Evolutionary conservation across 768 basidiomycete species (phyloP).

Genomic region (Mrakia hoshinonis): DNA sequence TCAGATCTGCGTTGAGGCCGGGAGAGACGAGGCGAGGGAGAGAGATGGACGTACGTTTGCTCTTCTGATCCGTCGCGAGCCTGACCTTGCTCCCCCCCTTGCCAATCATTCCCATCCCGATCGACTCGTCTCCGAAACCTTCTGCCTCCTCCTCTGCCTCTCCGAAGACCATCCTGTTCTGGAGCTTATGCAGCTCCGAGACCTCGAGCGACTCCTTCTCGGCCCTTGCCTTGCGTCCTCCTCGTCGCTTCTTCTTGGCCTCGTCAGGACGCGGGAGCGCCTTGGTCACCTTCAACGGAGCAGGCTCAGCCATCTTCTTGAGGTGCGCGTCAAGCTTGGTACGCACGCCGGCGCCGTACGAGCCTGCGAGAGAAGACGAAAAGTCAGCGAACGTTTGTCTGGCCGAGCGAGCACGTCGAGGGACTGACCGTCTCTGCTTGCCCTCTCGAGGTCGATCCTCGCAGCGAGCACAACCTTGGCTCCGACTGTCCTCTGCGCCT

Average conservation of each 20-base stretch:
- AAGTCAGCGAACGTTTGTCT: not conserved
- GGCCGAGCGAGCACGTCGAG: not conserved
- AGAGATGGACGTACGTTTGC: constrained; percentile 66
- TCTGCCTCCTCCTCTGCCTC: constrained; percentile 84
- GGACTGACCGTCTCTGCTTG: constrained; percentile 62
- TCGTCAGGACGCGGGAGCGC: constrained; percentile 90
- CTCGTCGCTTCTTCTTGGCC: constrained; percentile 80
- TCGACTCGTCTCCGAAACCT: constrained; percentile 93
- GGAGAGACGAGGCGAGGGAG: not conserved
- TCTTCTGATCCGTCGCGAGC: constrained; percentile 79
- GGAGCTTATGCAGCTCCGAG: constrained; percentile 90
- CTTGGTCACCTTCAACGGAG: constrained; percentile 85
- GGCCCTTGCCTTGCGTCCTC: constrained; percentile 90
- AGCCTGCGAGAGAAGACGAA: constrained; percentile 46
- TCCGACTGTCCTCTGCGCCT: constrained; percentile 84
- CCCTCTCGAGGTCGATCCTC: constrained; percentile 85
- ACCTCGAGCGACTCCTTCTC: constrained; percentile 98
- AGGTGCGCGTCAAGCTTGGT: constrained; percentile 90
- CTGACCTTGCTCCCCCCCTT: constrained; percentile 73
- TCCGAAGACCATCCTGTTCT: constrained; percentile 94
- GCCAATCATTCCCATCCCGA: constrained; percentile 96
- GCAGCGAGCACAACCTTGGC: constrained; percentile 85
- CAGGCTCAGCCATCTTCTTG: constrained; percentile 83
- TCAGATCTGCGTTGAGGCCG: not conserved
- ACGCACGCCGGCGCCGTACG: constrained; percentile 65